Conservation (phyloP, 2,329 filamentous ascomycete genomes). For the Dryadomyces quercivorus region DNA sequence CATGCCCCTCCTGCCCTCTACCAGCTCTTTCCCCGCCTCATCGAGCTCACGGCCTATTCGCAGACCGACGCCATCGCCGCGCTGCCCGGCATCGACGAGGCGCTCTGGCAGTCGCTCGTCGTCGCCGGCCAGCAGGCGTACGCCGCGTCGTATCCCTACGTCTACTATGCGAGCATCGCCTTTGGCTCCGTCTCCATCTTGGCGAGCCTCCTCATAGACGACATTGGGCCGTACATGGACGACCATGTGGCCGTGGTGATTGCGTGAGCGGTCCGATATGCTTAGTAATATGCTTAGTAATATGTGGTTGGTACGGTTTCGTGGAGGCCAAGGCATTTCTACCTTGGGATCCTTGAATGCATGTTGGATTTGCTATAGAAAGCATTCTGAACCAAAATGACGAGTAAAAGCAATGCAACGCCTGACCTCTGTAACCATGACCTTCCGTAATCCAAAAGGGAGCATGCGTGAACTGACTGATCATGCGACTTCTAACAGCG, state of each 20-base stretch:
- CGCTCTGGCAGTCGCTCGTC: constrained; percentile 30
- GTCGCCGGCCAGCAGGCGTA: constrained; percentile 42
- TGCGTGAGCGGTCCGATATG: neutral
- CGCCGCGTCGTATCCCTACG: constrained; percentile 45
- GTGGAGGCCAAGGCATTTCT: too few species aligned
- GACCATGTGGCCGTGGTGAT: constrained; percentile 43
- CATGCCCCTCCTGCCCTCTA: neutral
- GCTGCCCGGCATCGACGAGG: constrained; percentile 36
- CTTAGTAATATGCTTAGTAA: neutral
- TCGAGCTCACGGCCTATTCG: constrained; percentile 38
- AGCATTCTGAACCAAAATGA: neutral
- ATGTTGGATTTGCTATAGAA: neutral
- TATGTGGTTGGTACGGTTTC: too few species aligned
- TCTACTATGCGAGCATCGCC: constrained; percentile 48
- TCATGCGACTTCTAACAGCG: neutral
- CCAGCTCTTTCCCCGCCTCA: constrained; percentile 23
- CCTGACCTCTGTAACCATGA: neutral
- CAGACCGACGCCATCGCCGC: constrained; percentile 33
- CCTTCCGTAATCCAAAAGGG: neutral
- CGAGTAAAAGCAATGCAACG: neutral
- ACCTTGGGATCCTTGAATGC: too few species aligned
- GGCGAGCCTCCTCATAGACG: constrained; percentile 44
- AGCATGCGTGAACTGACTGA: neutral
- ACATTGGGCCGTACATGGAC: constrained; percentile 46
- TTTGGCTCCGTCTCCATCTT: constrained; percentile 46